Evolutionary conservation across 768 basidiomycete genomes (phyloP).

Genomic region (Artomyces pyxidatus): DNA sequence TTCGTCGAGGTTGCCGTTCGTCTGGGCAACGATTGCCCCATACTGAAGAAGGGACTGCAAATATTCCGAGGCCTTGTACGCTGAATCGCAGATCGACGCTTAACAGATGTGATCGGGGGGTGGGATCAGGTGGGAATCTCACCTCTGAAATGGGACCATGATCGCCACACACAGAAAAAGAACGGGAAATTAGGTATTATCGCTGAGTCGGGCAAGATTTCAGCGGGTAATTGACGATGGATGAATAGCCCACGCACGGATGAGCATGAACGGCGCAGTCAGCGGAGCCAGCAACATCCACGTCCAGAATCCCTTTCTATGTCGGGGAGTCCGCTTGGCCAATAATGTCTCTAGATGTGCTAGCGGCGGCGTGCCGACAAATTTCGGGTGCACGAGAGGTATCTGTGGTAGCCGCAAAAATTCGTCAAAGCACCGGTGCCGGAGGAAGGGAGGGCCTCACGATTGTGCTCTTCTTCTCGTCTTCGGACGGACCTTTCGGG

Average conservation of each 20-base stretch:
- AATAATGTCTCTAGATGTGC: slow-evolving; percentile 45
- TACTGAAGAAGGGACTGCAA: slow-evolving; percentile 50
- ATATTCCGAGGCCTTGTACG: slow-evolving; percentile 65
- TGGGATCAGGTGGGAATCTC: too few relatives aligned
- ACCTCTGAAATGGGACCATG: slow-evolving; percentile 84
- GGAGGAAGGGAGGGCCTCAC: background rate
- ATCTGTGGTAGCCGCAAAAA: slow-evolving; percentile 34
- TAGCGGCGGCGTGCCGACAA: slow-evolving; percentile 26
- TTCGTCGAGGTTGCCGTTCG: slow-evolving; percentile 45
- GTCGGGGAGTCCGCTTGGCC: slow-evolving; percentile 48
- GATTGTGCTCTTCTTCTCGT: slow-evolving; percentile 14
- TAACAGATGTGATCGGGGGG: background rate
- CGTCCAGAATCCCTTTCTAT: slow-evolving; percentile 54
- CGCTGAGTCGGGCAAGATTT: slow-evolving; percentile 35
- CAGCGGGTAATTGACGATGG: too few relatives aligned
- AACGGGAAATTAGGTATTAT: slow-evolving; percentile 79
- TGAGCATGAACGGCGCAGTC: slow-evolving; percentile 67
- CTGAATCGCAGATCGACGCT: slow-evolving; percentile 25
- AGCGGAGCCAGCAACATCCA: slow-evolving; percentile 65
- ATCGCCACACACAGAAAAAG: slow-evolving; percentile 79
- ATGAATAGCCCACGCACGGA: slow-evolving; percentile 63
- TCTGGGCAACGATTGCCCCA: slow-evolving; percentile 47
- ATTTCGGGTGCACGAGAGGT: slow-evolving; percentile 44
- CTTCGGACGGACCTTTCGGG: slow-evolving; percentile 7
- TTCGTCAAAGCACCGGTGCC: background rate